Evolutionary conservation across 108 stramenopile genomes (phyloP).

Genomic region (Epipyxis sp.): DNA sequence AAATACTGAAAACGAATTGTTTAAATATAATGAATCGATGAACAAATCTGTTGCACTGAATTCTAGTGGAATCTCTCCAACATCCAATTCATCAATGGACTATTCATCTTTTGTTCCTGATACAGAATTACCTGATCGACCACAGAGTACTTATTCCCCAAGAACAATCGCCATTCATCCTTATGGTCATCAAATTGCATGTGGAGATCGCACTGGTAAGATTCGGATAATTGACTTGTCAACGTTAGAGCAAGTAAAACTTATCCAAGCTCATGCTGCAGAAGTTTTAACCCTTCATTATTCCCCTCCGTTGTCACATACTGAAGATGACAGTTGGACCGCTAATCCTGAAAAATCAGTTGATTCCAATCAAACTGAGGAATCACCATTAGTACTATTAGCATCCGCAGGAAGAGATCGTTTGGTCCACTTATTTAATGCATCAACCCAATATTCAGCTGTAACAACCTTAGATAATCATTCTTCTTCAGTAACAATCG

Average conservation of each 20-base stretch:
- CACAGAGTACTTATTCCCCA: neutral
- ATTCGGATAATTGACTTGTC: constrained; percentile 1
- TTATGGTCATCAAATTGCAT: neutral
- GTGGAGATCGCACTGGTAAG: neutral
- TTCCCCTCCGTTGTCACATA: neutral
- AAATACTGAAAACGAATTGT: neutral
- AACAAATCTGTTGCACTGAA: neutral
- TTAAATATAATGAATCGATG: too few relatives aligned
- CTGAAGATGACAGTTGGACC: neutral
- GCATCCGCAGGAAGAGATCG: constrained; percentile 28
- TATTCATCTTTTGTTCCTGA: neutral
- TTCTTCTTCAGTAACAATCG: constrained; percentile 40
- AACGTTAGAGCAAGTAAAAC: neutral
- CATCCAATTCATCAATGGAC: neutral
- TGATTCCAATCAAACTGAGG: neutral
- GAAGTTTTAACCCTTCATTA: constrained; percentile 13
- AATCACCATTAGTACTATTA: neutral
- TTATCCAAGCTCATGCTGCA: constrained; percentile 27
- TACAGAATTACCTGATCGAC: constrained; percentile 17
- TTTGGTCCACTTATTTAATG: constrained; percentile 12
- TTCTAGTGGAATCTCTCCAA: neutral
- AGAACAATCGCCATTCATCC: constrained; percentile 15
- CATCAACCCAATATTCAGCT: neutral
- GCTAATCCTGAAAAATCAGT: neutral
- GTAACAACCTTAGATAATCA: constrained; percentile 38